Evolutionary conservation across 2,329 filamentous ascomycete species (phyloP).

Genomic region (Blumeria hordei): DNA sequence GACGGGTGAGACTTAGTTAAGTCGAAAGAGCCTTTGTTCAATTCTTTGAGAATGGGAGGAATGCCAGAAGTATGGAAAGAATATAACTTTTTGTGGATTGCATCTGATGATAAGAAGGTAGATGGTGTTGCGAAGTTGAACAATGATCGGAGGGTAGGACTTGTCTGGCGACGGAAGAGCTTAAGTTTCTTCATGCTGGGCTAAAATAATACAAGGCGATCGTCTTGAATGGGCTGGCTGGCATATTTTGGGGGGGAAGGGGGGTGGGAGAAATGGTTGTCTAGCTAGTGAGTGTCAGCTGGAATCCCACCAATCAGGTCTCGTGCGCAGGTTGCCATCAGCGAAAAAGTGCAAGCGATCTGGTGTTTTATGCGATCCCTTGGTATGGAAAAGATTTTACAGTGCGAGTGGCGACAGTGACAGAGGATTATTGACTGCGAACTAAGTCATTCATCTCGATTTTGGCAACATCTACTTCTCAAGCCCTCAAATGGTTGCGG

Average conservation of each 20-base stretch:
- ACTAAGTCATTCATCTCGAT: neutral
- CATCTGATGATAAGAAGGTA: neutral
- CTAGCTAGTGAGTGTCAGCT: neutral
- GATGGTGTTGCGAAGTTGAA: neutral
- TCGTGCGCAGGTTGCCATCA: neutral
- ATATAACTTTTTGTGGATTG: neutral
- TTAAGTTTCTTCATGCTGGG: slow-evolving; percentile 2
- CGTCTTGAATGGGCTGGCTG: slow-evolving; percentile 1
- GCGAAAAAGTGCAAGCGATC: neutral
- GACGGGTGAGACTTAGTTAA: neutral
- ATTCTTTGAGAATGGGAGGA: neutral
- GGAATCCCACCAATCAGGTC: neutral
- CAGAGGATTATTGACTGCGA: neutral
- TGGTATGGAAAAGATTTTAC: neutral
- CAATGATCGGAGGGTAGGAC: neutral
- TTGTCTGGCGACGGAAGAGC: neutral
- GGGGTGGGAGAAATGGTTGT: neutral
- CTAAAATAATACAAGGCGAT: slow-evolving; percentile 2
- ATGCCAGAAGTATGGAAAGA: neutral
- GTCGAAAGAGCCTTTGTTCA: neutral
- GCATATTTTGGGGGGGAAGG: neutral
- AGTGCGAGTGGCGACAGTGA: neutral
- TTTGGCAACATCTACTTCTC: neutral
- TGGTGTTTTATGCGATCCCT: neutral
- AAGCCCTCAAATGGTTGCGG: neutral